These are phyloP conservation scores for Stachybotrys chartarum DNA, from an alignment of 2,329 filamentous ascomycete genomes.

Conservation along the genomic window DNA sequence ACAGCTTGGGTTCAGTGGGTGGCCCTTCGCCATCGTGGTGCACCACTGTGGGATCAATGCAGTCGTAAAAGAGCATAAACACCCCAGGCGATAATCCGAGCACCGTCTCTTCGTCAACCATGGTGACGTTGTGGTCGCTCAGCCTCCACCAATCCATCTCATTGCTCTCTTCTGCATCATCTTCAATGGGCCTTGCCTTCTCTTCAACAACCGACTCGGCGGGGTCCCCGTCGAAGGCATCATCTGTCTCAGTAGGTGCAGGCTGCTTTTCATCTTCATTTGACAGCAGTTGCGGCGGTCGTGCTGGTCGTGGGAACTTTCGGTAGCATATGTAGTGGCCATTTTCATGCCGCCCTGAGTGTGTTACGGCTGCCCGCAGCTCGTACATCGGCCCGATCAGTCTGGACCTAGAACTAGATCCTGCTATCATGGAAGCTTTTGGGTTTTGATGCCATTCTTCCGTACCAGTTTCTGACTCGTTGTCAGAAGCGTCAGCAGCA, in stretches of 20 bases:
- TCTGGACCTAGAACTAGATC: constrained; percentile 39
- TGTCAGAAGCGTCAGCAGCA: neutral
- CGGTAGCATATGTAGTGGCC: constrained; percentile 93
- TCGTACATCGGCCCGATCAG: constrained; percentile 60
- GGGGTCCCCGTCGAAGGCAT: constrained; percentile 1
- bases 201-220: neutral
- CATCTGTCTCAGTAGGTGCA: constrained; percentile 10
- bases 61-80: constrained; percentile 97
- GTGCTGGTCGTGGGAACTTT: constrained; percentile 46
- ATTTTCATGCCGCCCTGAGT: constrained; percentile 86
- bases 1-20: neutral
- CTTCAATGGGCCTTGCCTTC: neutral
- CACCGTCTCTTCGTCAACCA: constrained; percentile 66
- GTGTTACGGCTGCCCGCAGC: constrained; percentile 77
- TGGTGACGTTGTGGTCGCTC: constrained; percentile 78
- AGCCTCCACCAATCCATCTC: constrained; percentile 76
- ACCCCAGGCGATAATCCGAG: constrained; percentile 66
- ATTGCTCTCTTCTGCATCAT: constrained; percentile 7
- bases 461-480: constrained; percentile 16
- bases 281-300: constrained; percentile 1
- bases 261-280: constrained; percentile 1
- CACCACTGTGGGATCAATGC: constrained; percentile 48
- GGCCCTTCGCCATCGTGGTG: constrained; percentile 17
- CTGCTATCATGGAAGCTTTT: constrained; percentile 64
- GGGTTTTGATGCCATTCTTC: constrained; percentile 70